Base-by-base conservation (phyloP, 805 yeast genomes). In the Starmerella potacharoeniae region DNA sequence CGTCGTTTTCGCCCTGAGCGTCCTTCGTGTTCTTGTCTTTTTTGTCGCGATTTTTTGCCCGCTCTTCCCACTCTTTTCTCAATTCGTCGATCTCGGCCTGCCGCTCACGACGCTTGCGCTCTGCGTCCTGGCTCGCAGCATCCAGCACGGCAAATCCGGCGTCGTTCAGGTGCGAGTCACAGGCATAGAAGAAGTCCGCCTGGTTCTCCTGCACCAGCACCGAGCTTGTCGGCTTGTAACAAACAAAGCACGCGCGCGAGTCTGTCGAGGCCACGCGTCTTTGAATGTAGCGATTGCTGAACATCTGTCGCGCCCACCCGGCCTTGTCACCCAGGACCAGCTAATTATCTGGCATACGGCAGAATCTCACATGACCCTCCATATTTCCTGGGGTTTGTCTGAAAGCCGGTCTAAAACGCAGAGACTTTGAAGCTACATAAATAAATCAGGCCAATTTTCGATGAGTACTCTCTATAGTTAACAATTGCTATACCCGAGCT, bases 161-260 rank as follows among this genome's bases (percentile, higher is more conserved):
- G 62, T 81, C 84, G 9, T 63, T 57, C 51, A 80, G 65, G 64
- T 80, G 84, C 14, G 69, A 54, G 31, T 71, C 70, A 63, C 84
- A 81, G 1, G 73, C 68, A 62, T 78, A 80, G 64, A 81, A 77
- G 63, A 73, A 77, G 62, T 81, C 84, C 4, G 68, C 61, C 17
- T 64, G 75, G 55, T 72, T 74, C 31, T 71, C 69, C 10, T 77
- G 68, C 10, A 80, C 70, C 51, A 80, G 66, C 29, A 80, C 84
- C 0, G 71, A 68, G 3, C 68, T 51, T 1, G 81, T 69, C 1
- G 84, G 82, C 56, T 76, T 76, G 65, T 73, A 78, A 69, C 84
- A 80, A 13, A 80, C 65, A 43, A 64, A 61, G 61, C 84, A 80
- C 0, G 83, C 71, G 59, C 71, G 72, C 40, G 75, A 60, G 54